Evolutionary conservation across 2,329 filamentous ascomycete genomes (phyloP).

Genomic region (Stagonosporopsis tanaceti): DNA sequence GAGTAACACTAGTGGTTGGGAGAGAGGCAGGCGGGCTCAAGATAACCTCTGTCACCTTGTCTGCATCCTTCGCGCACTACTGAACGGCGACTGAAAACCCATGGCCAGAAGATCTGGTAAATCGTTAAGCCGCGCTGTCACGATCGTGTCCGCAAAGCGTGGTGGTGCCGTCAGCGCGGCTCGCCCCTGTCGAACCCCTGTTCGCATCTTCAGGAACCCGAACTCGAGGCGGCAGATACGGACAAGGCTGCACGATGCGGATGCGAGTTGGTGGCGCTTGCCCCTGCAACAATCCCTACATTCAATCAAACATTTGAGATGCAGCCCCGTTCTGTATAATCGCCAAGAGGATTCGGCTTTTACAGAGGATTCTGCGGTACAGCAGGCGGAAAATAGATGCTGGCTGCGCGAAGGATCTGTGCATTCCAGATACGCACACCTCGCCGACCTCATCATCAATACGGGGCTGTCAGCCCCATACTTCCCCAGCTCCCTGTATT

Average conservation of each 20-base stretch:
- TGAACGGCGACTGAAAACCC: constrained; percentile 5
- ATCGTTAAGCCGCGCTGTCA: background rate
- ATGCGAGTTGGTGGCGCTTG: constrained; percentile 1
- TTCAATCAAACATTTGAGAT: constrained; percentile 9
- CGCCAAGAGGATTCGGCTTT: constrained; percentile 6
- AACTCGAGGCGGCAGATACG: constrained; percentile 17
- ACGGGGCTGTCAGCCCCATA: constrained; percentile 11
- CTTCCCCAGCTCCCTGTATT: constrained; percentile 5
- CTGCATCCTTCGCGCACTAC: constrained; percentile 5
- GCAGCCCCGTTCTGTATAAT: constrained; percentile 8
- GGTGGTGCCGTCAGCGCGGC: constrained; percentile 3
- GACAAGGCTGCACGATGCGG: constrained; percentile 12
- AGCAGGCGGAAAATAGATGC: constrained; percentile 14
- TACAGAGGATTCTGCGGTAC: background rate
- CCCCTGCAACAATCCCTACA: constrained; percentile 1
- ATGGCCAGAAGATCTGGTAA: constrained; percentile 5
- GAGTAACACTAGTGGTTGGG: too few species aligned
- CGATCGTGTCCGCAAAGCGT: background rate
- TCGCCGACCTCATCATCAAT: constrained; percentile 15
- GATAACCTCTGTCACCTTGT: too few species aligned
- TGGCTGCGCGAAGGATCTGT: constrained; percentile 12
- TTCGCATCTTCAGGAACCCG: constrained; percentile 14
- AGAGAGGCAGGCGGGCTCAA: too few species aligned
- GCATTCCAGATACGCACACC: constrained; percentile 9
- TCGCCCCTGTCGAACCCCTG: constrained; percentile 16